Evolutionary conservation across 2,329 filamentous ascomycete species (phyloP), one percentile per base, ranked within the genome.

Genomic region (Mariannaea elegans): DNA sequence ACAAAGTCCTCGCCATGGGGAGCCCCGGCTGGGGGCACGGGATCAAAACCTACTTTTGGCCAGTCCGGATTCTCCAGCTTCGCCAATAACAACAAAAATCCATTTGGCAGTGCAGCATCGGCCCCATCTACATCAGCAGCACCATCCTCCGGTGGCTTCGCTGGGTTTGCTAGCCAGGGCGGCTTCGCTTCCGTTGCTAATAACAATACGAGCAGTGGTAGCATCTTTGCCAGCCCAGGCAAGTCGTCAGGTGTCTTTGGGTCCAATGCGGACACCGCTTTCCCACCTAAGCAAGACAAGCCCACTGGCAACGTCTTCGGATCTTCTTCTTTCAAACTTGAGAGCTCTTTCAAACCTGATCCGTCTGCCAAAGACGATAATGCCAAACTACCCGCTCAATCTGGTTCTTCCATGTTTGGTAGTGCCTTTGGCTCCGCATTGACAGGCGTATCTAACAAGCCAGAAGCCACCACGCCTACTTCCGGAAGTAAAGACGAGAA

Each of bases 331-430:
- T 92, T 92, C 76, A 89, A 90, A 66, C 79, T 92, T 14, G 83
- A 84, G 36, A 88, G 86, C 27, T 88, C 85, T 2, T 93, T 92
- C 77, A 87, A 88, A 68, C 81, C 82, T 8, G 89, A 91, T 64
- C 82, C 84, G 6, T 81, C 82, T 42, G 81, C 84, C 1, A 87
- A 86, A 58, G 83, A 90, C 21, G 86, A 89, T 57, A 76, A 82
- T 32, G 80, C 83, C 8, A 84, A 84, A 62, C 77, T 83, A 14
- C 72, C 74, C 19, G 73, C 74, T n/a, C 31, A 67, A 10, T 51
- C 67, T n/a, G 78, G 79, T 12, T 80, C 81, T 5, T 81, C 78
- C 2, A 66, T 90, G 64, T 91, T 92, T 69, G 85, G 85, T n/a
- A 79, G 78, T 51, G 82, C 78, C 9, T 91, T 92, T 72, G 80